phyloP scores from a whole-genome alignment of 352 stramenopile genomes.

The Phytophthora gonapodyides region DNA sequence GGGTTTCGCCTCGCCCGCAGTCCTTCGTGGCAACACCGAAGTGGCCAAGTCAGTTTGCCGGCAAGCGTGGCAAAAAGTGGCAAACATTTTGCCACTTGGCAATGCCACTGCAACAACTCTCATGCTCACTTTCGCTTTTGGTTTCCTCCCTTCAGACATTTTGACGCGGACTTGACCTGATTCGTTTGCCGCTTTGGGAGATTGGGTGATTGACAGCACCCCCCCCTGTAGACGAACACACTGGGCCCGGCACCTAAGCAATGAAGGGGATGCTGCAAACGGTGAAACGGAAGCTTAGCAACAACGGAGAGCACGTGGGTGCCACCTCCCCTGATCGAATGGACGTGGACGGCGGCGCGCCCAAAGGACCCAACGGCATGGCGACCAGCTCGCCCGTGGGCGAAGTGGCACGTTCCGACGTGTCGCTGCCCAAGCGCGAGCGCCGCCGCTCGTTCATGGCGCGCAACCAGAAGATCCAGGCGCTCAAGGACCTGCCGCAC shows the following conservation, averaged over 20 bases:
- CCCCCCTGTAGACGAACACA: slow-evolving; percentile 10
- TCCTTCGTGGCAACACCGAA: background rate
- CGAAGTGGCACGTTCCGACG: slow-evolving; percentile 79
- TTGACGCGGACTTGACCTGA: slow-evolving; percentile 19
- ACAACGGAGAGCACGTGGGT: slow-evolving; percentile 71
- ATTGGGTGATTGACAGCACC: slow-evolving; percentile 20
- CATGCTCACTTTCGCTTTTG: background rate
- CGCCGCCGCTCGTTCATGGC: slow-evolving; percentile 82
- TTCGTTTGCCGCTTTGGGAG: slow-evolving; percentile 14
- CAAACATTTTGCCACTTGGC: slow-evolving; percentile 1
- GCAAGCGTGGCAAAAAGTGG: slow-evolving; percentile 7
- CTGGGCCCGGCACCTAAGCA: slow-evolving; percentile 34
- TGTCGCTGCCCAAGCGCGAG: slow-evolving; percentile 83
- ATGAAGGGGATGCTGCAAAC: slow-evolving; percentile 93
- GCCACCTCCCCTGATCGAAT: slow-evolving; percentile 61
- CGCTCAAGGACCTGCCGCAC: slow-evolving; percentile 83
- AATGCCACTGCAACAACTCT: too few relatives aligned
- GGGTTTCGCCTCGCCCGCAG: background rate
- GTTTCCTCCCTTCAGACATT: background rate
- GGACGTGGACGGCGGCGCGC: slow-evolving; percentile 53
- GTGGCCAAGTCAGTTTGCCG: too few relatives aligned
- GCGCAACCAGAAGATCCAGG: slow-evolving; percentile 87
- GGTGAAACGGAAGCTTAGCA: slow-evolving; percentile 89
- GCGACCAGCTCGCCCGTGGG: slow-evolving; percentile 51
- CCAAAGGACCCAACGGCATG: slow-evolving; percentile 23